Conservation (phyloP, 2,329 filamentous ascomycete genomes). For the Fusarium chlamydosporum region DNA sequence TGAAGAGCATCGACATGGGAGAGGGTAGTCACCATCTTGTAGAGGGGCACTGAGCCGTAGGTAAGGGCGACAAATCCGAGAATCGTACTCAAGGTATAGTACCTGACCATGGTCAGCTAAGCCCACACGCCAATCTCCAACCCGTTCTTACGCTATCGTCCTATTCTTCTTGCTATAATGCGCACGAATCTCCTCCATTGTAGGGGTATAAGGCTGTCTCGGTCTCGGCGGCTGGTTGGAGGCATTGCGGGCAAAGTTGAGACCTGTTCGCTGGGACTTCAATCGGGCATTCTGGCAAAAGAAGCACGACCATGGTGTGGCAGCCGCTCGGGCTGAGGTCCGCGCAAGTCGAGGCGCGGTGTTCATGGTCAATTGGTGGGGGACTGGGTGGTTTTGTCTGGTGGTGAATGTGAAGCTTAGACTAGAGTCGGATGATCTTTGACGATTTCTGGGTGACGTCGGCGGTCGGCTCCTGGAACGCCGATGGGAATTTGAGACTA, state of each 20-base stretch:
- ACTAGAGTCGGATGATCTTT: slow-evolving; percentile 47
- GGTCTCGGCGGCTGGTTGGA: slow-evolving; percentile 51
- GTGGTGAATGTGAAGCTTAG: slow-evolving; percentile 34
- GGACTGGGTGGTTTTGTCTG: slow-evolving; percentile 17
- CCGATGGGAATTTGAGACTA: slow-evolving; percentile 19
- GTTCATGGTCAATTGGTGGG: slow-evolving; percentile 57
- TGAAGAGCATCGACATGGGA: no score
- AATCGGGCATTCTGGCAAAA: slow-evolving; percentile 56
- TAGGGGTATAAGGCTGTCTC: slow-evolving; percentile 50
- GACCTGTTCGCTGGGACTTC: slow-evolving; percentile 43
- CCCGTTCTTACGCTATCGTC: slow-evolving; percentile 63
- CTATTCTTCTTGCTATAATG: slow-evolving; percentile 77
- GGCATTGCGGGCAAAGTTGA: slow-evolving; percentile 52
- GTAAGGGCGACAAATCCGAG: slow-evolving; percentile 83
- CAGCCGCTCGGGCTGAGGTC: slow-evolving; percentile 48
- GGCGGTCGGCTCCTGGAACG: slow-evolving; percentile 43
- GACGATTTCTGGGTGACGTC: slow-evolving; percentile 48
- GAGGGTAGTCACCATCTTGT: slow-evolving; percentile 78
- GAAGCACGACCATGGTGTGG: slow-evolving; percentile 56
- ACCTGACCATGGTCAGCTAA: slow-evolving; percentile 61
- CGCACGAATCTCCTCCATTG: slow-evolving; percentile 74
- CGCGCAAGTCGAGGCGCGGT: slow-evolving; percentile 55
- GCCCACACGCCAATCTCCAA: not conserved
- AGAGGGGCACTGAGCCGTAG: slow-evolving; percentile 87
- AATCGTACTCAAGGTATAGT: slow-evolving; percentile 82